Percentiles rank a stretch among this genome's conserved stretches.
phyloP scores from a whole-genome alignment of 495 filamentous ascomycete genomes.

The Xylaria flabelliformis region DNA sequence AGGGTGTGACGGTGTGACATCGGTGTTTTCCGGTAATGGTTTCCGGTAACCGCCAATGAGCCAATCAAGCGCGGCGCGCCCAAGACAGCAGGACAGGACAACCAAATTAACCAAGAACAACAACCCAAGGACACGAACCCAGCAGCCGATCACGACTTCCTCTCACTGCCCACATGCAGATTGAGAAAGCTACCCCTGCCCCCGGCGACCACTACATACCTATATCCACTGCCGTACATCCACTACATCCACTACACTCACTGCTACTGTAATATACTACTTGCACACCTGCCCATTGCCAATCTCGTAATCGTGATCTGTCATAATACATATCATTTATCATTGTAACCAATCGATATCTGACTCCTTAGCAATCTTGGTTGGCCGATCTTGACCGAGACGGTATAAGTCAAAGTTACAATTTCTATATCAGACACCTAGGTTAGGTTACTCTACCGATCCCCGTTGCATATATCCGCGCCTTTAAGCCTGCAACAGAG shows the following conservation, averaged over 20 bases:
- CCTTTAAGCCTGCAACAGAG: not conserved
- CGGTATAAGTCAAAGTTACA: not conserved
- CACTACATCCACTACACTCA: not conserved
- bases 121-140: conserved; percentile 14
- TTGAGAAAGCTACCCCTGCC: conserved; percentile 6
- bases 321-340: not conserved
- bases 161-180: not conserved
- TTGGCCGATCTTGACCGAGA: not conserved
- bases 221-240: too few species aligned
- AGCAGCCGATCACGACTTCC: conserved; percentile 14
- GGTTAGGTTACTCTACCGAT: not conserved
- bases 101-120: not conserved
- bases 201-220: not conserved
- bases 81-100: not conserved
- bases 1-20: conserved; percentile 20
- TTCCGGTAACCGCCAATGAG: conserved; percentile 20
- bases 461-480: conserved; percentile 12
- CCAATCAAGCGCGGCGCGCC: not conserved
- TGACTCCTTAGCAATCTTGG: conserved; percentile 5
- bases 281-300: too few species aligned
- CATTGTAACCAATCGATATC: not conserved
- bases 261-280: too few species aligned
- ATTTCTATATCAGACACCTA: not conserved
- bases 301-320: not conserved
- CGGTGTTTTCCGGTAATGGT: conserved; percentile 25